These are phyloP conservation scores for Hypoxylon crocopeplum DNA, from an alignment of 495 filamentous ascomycete genomes.

Conservation along the genomic window DNA sequence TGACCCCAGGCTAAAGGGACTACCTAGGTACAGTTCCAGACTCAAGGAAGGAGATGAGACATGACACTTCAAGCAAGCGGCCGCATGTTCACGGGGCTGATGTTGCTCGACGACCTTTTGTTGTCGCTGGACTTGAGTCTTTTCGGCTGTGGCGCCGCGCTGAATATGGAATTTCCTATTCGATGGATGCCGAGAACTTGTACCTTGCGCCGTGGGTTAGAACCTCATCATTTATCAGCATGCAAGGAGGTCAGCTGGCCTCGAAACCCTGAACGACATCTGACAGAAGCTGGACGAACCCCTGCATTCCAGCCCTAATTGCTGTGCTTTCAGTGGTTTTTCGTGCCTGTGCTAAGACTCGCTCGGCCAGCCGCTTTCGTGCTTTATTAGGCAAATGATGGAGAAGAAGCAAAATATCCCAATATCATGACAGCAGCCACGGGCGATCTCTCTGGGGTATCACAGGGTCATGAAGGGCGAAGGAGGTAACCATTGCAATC, in stretches of 20 bases:
- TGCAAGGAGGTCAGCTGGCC: constrained; percentile 37
- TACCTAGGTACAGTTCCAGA: constrained; percentile 16
- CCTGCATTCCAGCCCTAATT: constrained; percentile 40
- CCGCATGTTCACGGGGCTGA: constrained; percentile 21
- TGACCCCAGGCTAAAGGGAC: constrained; percentile 20
- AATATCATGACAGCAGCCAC: constrained; percentile 20
- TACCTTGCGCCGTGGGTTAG: constrained; percentile 19
- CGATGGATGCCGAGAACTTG: constrained; percentile 22
- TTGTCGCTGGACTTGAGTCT: background rate
- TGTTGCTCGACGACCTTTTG: constrained; percentile 10
- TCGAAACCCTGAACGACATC: constrained; percentile 35
- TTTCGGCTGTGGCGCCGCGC: constrained; percentile 13
- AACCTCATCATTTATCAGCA: constrained; percentile 31
- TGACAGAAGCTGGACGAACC: constrained; percentile 34
- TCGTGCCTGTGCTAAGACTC: constrained; percentile 12
- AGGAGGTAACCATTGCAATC: constrained; percentile 10
- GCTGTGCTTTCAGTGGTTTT: constrained; percentile 17
- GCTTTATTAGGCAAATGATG: constrained; percentile 26
- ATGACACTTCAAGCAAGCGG: constrained; percentile 6
- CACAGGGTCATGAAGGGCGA: constrained; percentile 12
- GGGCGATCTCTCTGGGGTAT: constrained; percentile 25
- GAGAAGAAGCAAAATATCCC: constrained; percentile 15
- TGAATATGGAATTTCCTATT: constrained; percentile 17
- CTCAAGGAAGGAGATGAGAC: constrained; percentile 18
- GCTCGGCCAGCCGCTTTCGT: constrained; percentile 23